Evolutionary conservation across 108 stramenopile species (phyloP).

Genomic region (Pseudonitzschia multiseries): DNA sequence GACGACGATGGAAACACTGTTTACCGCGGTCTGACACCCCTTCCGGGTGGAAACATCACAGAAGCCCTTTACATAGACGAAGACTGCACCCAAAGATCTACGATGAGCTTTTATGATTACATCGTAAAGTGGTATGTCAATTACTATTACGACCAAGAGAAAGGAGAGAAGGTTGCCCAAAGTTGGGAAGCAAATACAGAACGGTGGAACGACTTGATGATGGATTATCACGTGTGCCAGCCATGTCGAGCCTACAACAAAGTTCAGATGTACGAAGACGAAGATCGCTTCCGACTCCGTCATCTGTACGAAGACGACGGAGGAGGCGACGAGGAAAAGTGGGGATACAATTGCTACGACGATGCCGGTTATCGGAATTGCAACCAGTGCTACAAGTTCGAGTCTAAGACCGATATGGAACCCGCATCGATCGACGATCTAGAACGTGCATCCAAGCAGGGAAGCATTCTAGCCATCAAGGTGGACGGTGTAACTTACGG

Average conservation of each 20-base stretch:
- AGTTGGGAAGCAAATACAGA: constrained; percentile 9
- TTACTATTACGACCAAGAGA: constrained; percentile 7
- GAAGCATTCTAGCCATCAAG: constrained; percentile 10
- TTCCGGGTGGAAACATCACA: constrained; percentile 29
- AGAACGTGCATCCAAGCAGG: constrained; percentile 13
- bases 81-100: constrained; percentile 16
- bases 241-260: constrained; percentile 42
- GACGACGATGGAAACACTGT: constrained; percentile 19
- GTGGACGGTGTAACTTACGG: constrained; percentile 9
- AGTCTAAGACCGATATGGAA: constrained; percentile 15
- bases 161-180: constrained; percentile 2
- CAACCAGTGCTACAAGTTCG: constrained; percentile 29
- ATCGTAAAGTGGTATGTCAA: constrained; percentile 6
- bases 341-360: constrained; percentile 42
- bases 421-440: constrained; percentile 9
- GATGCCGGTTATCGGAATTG: constrained; percentile 46
- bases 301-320: background rate
- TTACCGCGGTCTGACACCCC: constrained; percentile 43
- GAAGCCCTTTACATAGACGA: constrained; percentile 41
- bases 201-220: constrained; percentile 35
- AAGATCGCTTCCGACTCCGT: constrained; percentile 4
- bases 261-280: background rate
- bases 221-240: constrained; percentile 42
- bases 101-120: constrained; percentile 22
- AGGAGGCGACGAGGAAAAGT: constrained; percentile 11